Evolutionary conservation across 192 early-diverging fungal species (phyloP).

Genomic region (Kappamyces sp.): DNA sequence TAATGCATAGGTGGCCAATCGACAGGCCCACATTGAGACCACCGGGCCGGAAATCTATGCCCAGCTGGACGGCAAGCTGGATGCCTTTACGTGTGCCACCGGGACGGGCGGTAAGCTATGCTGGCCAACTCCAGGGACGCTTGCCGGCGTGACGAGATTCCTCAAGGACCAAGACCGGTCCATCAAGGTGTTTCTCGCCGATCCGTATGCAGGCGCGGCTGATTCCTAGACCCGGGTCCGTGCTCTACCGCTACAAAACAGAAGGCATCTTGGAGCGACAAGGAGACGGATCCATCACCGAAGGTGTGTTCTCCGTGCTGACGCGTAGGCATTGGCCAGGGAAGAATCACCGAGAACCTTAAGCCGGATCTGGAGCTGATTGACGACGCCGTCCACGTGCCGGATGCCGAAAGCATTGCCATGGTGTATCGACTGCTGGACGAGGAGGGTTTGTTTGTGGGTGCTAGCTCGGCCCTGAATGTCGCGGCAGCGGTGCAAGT

Average conservation of each 20-base stretch:
- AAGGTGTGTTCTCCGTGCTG: slow-evolving; percentile 36
- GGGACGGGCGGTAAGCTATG: slow-evolving; percentile 69
- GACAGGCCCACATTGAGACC: slow-evolving; percentile 88
- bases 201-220: slow-evolving; percentile 45
- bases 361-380: slow-evolving; percentile 70
- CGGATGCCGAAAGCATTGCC: slow-evolving; percentile 71
- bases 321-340: slow-evolving; percentile 74
- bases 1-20: slow-evolving; percentile 61
- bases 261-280: slow-evolving; percentile 60
- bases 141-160: slow-evolving; percentile 77
- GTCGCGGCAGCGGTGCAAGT: slow-evolving; percentile 88
- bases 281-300: slow-evolving; percentile 78
- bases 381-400: slow-evolving; percentile 76
- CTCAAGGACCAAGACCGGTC: slow-evolving; percentile 67
- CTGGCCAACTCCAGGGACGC: slow-evolving; percentile 31
- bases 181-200: slow-evolving; percentile 78
- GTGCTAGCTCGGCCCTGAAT: slow-evolving; percentile 87
- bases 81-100: slow-evolving; percentile 88
- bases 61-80: slow-evolving; percentile 71
- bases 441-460: slow-evolving; percentile 91
- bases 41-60: slow-evolving; percentile 93
- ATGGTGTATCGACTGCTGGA: slow-evolving; percentile 88
- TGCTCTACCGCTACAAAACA: slow-evolving; percentile 79
- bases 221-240: slow-evolving; percentile 64
- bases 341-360: slow-evolving; percentile 88